These are phyloP conservation scores for Stentor roeselii DNA, from an alignment of 73 alveolate genomes.

Conservation along the genomic window DNA sequence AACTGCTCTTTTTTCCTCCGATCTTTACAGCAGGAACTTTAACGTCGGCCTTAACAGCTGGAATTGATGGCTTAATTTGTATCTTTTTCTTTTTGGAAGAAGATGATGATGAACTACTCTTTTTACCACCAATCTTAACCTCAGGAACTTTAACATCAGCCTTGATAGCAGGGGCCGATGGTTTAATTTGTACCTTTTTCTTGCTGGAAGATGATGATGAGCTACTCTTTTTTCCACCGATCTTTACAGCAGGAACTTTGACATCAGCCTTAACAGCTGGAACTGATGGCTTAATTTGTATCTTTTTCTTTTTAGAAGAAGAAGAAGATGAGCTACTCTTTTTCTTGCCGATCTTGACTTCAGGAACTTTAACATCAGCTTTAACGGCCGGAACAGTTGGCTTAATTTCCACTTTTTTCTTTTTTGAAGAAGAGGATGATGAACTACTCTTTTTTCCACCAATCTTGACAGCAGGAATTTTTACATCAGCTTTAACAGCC, in stretches of 20 bases:
- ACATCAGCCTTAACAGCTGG: neutral
- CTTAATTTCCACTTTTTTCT: too few relatives aligned
- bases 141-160: conserved; percentile 19
- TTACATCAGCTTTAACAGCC: neutral
- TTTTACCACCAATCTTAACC: neutral
- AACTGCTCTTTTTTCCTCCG: neutral
- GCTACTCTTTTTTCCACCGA: neutral
- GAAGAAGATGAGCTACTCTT: neutral
- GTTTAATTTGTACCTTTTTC: neutral
- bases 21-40: neutral
- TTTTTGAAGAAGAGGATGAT: too few relatives aligned
- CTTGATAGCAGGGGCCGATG: neutral
- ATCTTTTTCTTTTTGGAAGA: neutral
- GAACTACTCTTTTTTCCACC: too few relatives aligned
- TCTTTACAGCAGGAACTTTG: neutral
- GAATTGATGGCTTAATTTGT: too few relatives aligned
- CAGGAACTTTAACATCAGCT: neutral
- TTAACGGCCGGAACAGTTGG: too few relatives aligned
- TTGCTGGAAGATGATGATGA: conserved; percentile 4
- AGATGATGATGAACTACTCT: neutral
- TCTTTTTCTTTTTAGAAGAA: neutral
- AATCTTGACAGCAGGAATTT: too few relatives aligned
- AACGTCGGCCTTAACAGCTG: neutral
- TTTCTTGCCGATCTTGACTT: neutral
- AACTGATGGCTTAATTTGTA: too few relatives aligned